Base-by-base conservation (phyloP, 768 basidiomycete genomes). In the Butyriboletus loyo region DNA sequence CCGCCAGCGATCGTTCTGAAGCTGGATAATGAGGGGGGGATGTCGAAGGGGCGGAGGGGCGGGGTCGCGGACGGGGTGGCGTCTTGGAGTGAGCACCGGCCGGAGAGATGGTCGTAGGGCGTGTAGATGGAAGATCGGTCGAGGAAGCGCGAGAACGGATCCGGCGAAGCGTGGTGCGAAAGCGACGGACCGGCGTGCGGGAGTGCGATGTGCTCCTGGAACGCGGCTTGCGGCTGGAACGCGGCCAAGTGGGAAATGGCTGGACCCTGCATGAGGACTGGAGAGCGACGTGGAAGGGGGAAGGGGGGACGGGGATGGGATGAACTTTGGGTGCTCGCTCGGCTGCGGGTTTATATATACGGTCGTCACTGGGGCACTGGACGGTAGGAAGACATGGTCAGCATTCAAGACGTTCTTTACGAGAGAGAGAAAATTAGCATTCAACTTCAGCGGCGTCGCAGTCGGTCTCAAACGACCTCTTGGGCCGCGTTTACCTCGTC, bases 101-200 rank as follows among this genome's bases (percentile, higher is more conserved):
- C 17, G 40, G 28, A 7, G 42, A 30, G 28, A 1, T 5, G 19
- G 43, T 44, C 42, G 42, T 28, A 30, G 9, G 43, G 28, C 7
- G 28, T 3, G 28, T 44, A 66, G 55, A 54, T 52, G 55, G 65
- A 56, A 61, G 65, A 68, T 66, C 66, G 53, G 52, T 64, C 66
- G 57, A 68, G 52, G 66, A 66, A 67, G 66, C 57, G 62, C 43
- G 59, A 5, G 17, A 57, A 58, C 47, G 64, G 54, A 57, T 66
- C 64, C 54, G 63, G 54, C 8, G 60, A 58, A 54, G 37, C 53
- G 27, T 30, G 31, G 27, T 39, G 39, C 24, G 36, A 37, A 3
- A 38, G 37, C 37, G 37, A 38, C 44, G 42, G 42, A 2, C 42
- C 43, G 42, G 44, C 6, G 44, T 32, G 44, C 22, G 44, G 14